Evolutionary conservation across 768 basidiomycete genomes (phyloP).

Genomic region (Gloeophyllum trabeum): DNA sequence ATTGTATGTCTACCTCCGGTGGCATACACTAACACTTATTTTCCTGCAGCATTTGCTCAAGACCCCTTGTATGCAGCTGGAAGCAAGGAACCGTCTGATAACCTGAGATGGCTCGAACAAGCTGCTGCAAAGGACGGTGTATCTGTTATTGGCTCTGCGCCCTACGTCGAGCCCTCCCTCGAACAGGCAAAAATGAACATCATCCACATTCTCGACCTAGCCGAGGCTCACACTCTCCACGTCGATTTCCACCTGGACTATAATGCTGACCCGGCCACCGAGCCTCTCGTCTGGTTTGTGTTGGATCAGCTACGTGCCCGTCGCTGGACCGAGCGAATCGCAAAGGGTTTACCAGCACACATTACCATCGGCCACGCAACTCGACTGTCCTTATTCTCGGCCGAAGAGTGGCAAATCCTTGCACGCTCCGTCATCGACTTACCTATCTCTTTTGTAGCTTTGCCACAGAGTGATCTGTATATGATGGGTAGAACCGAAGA

Average conservation of each 20-base stretch:
- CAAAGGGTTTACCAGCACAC: constrained; percentile 17
- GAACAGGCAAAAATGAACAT: constrained; percentile 43
- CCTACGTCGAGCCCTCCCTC: constrained; percentile 45
- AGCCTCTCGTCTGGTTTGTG: constrained; percentile 47
- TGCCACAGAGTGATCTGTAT: constrained; percentile 58
- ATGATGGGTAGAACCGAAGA: constrained; percentile 43
- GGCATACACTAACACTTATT: not conserved
- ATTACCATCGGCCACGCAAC: constrained; percentile 55
- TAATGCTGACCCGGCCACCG: constrained; percentile 37
- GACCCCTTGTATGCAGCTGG: constrained; percentile 37
- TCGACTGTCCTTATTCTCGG: constrained; percentile 39
- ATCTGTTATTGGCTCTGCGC: constrained; percentile 49
- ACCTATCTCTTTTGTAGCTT: constrained; percentile 40
- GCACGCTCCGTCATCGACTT: constrained; percentile 22
- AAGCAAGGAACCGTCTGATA: constrained; percentile 25
- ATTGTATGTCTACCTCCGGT: not conserved
- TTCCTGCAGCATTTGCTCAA: constrained; percentile 43
- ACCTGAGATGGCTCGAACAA: constrained; percentile 31
- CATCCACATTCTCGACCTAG: constrained; percentile 36
- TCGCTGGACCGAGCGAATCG: constrained; percentile 16
- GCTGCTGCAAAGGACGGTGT: constrained; percentile 30
- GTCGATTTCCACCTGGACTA: constrained; percentile 64
- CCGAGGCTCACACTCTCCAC: constrained; percentile 25
- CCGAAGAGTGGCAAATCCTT: constrained; percentile 32
- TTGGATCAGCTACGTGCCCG: constrained; percentile 26